Evolutionary conservation across 2,329 filamentous ascomycete species (phyloP).

Genomic region (Aspergillus intermedius): DNA sequence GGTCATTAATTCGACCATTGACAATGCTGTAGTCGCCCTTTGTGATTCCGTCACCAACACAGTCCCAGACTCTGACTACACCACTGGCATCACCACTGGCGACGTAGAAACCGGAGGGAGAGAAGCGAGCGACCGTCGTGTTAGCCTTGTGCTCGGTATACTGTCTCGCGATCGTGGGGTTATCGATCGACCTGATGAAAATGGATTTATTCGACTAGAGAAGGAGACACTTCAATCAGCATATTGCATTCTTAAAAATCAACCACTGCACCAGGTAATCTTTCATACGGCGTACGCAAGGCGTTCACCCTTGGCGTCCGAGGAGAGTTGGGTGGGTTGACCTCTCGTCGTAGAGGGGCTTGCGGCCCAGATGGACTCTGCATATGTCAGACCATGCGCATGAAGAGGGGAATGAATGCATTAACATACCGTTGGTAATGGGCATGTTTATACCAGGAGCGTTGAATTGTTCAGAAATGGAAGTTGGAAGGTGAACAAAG

Average conservation of each 20-base stretch:
- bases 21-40: slow-evolving; percentile 95
- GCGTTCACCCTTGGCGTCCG: slow-evolving; percentile 81
- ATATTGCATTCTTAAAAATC: background rate
- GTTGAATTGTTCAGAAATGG: slow-evolving; percentile 2
- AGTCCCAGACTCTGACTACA: slow-evolving; percentile 85
- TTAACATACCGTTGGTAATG: slow-evolving; percentile 37
- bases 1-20: slow-evolving; percentile 87
- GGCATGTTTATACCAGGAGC: slow-evolving; percentile 31
- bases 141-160: slow-evolving; percentile 85
- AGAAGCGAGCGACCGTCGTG: slow-evolving; percentile 89
- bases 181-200: slow-evolving; percentile 89
- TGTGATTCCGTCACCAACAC: slow-evolving; percentile 74
- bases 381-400: slow-evolving; percentile 1
- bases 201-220: slow-evolving; percentile 86
- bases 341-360: slow-evolving; percentile 77
- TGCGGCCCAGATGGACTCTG: slow-evolving; percentile 73
- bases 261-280: background rate
- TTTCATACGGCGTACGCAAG: slow-evolving; percentile 79
- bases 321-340: slow-evolving; percentile 80
- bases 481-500: slow-evolving; percentile 2
- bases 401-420: background rate
- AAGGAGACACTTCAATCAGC: background rate
- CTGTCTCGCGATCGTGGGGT: slow-evolving; percentile 76
- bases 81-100: slow-evolving; percentile 85
- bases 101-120: slow-evolving; percentile 89